Conservation (phyloP, 2,329 filamentous ascomycete species). For the Emmonsiellopsis sp. region DNA sequence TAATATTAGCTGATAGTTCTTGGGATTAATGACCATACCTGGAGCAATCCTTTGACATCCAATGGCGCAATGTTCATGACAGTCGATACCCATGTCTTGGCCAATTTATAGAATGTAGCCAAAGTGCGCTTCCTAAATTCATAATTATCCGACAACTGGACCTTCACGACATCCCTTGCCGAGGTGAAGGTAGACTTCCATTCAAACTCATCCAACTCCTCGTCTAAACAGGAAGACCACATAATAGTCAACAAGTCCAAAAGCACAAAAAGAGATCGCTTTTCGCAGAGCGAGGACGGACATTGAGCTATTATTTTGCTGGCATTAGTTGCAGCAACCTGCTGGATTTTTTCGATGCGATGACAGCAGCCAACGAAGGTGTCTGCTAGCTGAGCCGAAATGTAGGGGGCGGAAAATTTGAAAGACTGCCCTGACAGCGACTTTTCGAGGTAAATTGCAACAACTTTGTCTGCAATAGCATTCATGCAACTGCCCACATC, state of each 20-base stretch:
- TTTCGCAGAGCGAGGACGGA: constrained; percentile 83
- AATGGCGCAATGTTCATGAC: constrained; percentile 79
- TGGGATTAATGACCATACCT: constrained; percentile 22
- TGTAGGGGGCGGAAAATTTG: constrained; percentile 79
- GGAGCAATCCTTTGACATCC: constrained; percentile 88
- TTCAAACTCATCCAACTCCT: constrained; percentile 87
- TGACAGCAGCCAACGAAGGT: constrained; percentile 89
- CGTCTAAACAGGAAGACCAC: constrained; percentile 91
- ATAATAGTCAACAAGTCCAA: constrained; percentile 86
- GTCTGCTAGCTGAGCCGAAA: constrained; percentile 75
- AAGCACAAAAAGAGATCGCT: constrained; percentile 81
- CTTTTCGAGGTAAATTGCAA: constrained; percentile 69
- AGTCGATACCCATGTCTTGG: constrained; percentile 68
- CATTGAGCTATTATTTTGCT: constrained; percentile 77
- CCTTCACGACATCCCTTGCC: constrained; percentile 62
- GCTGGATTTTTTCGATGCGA: constrained; percentile 82
- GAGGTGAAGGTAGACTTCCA: constrained; percentile 77
- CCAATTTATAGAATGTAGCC: constrained; percentile 64
- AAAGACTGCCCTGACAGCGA: constrained; percentile 62
- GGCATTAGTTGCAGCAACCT: constrained; percentile 72
- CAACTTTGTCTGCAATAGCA: constrained; percentile 55
- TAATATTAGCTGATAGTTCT: not conserved
- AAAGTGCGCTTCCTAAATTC: constrained; percentile 70
- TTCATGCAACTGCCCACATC: constrained; percentile 55
- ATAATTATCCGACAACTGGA: constrained; percentile 93